phyloP scores from a whole-genome alignment of 2,329 filamentous ascomycete species.

The Fusarium sp. region DNA sequence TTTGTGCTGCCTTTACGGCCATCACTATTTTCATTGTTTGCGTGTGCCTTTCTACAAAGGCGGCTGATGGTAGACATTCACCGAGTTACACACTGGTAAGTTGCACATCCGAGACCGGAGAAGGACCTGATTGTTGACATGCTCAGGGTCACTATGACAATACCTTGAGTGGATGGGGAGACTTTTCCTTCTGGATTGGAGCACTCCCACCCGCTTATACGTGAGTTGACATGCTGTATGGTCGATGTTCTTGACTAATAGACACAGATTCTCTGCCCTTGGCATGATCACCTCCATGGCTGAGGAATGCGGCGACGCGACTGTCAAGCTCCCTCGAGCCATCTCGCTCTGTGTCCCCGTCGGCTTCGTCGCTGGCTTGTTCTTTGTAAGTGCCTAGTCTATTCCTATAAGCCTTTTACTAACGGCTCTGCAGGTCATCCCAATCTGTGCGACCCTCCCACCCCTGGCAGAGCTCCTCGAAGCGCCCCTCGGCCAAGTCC shows the following conservation, averaged over 20 bases:
- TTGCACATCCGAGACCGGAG: background rate
- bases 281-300: slow-evolving; percentile 63
- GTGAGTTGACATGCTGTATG: background rate
- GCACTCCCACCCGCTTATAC: slow-evolving; percentile 56
- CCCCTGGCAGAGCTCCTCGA: slow-evolving; percentile 67
- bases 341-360: slow-evolving; percentile 71
- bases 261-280: slow-evolving; percentile 52
- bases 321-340: slow-evolving; percentile 68
- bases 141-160: slow-evolving; percentile 72
- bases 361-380: slow-evolving; percentile 66
- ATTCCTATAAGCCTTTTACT: slow-evolving; percentile 56
- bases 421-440: slow-evolving; percentile 26
- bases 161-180: slow-evolving; percentile 70
- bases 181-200: slow-evolving; percentile 65
- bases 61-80: slow-evolving; percentile 66
- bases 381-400: slow-evolving; percentile 62
- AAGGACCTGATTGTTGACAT: background rate
- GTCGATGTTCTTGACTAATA: background rate
- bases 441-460: slow-evolving; percentile 69
- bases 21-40: slow-evolving; percentile 70
- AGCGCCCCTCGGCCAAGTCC: slow-evolving; percentile 75
- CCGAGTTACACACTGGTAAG: slow-evolving; percentile 47
- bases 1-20: slow-evolving; percentile 74
- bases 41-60: slow-evolving; percentile 63
- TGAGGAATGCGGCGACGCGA: slow-evolving; percentile 66